A percentile compares a stretch with the other conserved stretches of the same genome.
Conservation (phyloP, 148 eudicot genomes). For the Spergularia marina region DNA sequence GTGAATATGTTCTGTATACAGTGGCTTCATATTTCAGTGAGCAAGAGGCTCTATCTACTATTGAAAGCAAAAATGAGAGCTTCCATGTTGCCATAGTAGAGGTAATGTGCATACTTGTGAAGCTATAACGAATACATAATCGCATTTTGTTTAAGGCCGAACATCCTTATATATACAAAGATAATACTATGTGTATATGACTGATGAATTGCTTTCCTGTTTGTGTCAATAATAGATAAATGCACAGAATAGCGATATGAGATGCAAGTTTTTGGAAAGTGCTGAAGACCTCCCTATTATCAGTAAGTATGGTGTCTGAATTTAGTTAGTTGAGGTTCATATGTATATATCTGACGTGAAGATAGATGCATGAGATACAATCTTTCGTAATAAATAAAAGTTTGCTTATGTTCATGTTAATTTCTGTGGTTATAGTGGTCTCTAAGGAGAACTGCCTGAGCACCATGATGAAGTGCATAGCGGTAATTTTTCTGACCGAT, state of each 20-base stretch:
- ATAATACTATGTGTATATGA: not conserved
- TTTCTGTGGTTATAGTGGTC: conserved; percentile 45
- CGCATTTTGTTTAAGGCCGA: not conserved
- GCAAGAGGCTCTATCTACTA: conserved; percentile 58
- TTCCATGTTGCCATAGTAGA: conserved; percentile 79
- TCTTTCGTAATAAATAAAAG: not conserved
- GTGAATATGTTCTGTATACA: conserved; percentile 30
- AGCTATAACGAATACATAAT: not conserved
- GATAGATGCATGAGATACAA: not conserved
- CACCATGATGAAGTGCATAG: conserved; percentile 86
- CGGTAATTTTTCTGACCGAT: conserved; percentile 39
- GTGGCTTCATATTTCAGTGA: conserved; percentile 56
- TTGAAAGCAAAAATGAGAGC: conserved; percentile 42
- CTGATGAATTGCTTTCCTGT: not conserved
- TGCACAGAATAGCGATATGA: conserved; percentile 41
- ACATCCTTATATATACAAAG: not conserved
- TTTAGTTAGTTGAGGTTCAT: not conserved
- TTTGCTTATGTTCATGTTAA: not conserved
- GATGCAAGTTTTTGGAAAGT: conserved; percentile 62
- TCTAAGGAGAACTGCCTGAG: conserved; percentile 59
- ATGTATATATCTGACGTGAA: not conserved
- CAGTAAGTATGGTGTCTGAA: conserved; percentile 41
- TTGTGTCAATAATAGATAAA: conserved; percentile 44
- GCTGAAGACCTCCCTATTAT: conserved; percentile 73
- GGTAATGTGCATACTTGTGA: conserved; percentile 37